A percentile compares a stretch with the other conserved stretches of the same genome.
Evolutionary conservation across 2,329 filamentous ascomycete genomes (phyloP).

Genomic region (Neodidymelliopsis sp.): DNA sequence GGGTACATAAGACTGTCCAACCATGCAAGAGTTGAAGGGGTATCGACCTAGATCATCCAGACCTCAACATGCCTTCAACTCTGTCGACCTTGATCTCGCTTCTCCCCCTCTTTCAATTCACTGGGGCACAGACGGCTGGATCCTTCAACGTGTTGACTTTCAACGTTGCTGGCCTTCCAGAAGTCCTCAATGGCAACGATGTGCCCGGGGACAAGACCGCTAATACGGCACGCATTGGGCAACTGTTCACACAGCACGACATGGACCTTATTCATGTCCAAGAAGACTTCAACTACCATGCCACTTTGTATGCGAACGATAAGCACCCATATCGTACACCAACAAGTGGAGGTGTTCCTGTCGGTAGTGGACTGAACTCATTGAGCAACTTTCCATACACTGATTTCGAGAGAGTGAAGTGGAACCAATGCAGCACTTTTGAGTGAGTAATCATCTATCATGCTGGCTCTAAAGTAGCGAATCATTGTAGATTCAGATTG

Average conservation of each 20-base stretch:
- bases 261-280: constrained; percentile 72
- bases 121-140: constrained; percentile 42
- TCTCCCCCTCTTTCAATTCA: constrained; percentile 17
- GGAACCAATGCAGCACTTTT: constrained; percentile 63
- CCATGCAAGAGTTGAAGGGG: background rate
- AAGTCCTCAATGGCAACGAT: constrained; percentile 65
- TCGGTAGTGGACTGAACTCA: constrained; percentile 71
- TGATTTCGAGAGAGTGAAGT: constrained; percentile 65
- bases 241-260: constrained; percentile 62
- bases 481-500: background rate
- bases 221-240: constrained; percentile 65
- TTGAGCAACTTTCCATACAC: constrained; percentile 66
- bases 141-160: constrained; percentile 63
- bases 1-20: background rate
- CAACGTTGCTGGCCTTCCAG: constrained; percentile 68
- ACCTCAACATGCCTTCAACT: constrained; percentile 22
- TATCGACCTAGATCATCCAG: background rate
- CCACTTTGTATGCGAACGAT: constrained; percentile 66
- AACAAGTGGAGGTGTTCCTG: constrained; percentile 69
- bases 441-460: constrained; percentile 22
- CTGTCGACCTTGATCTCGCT: constrained; percentile 8
- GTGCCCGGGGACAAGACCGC: constrained; percentile 67
- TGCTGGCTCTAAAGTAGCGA: background rate
- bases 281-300: constrained; percentile 74
- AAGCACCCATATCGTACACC: constrained; percentile 67